Evolutionary conservation across 768 basidiomycete genomes (phyloP).

Genomic region (Trametes gibbosa): DNA sequence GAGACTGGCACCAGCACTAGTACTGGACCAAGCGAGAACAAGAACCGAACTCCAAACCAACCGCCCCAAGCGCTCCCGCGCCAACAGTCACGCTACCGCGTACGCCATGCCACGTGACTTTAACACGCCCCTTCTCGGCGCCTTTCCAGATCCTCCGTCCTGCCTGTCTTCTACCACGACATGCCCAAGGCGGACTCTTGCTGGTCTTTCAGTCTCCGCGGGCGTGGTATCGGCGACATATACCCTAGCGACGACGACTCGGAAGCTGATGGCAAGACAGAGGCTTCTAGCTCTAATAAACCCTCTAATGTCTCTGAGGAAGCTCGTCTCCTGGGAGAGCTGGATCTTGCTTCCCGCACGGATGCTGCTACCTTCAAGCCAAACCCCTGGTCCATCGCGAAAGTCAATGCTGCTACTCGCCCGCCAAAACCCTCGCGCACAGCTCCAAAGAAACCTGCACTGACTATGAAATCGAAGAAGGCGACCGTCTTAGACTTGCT

Average conservation of each 20-base stretch:
- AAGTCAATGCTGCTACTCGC: slow-evolving; percentile 64
- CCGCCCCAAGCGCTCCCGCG: too few relatives aligned
- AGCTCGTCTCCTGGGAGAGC: slow-evolving; percentile 38
- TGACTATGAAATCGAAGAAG: not conserved
- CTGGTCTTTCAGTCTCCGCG: slow-evolving; percentile 34
- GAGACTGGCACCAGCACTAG: not conserved
- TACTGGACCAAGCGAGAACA: not conserved
- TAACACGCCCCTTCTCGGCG: too few relatives aligned
- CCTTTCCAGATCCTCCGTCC: too few relatives aligned
- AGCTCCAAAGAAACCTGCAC: not conserved
- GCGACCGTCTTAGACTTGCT: slow-evolving; percentile 1
- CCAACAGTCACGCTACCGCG: slow-evolving; percentile 14
- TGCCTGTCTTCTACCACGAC: not conserved
- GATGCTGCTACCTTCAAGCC: slow-evolving; percentile 66
- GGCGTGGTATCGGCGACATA: slow-evolving; percentile 11
- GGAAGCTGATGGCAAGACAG: slow-evolving; percentile 8
- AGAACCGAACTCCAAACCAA: slow-evolving; percentile 16
- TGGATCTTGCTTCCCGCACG: slow-evolving; percentile 59
- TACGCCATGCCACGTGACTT: not conserved
- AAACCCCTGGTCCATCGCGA: slow-evolving; percentile 81
- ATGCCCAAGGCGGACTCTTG: slow-evolving; percentile 9
- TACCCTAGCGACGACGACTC: slow-evolving; percentile 22
- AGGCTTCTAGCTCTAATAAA: not conserved
- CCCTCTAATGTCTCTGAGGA: slow-evolving; percentile 22
- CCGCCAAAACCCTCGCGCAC: not conserved